Conservation (phyloP, 2,329 filamentous ascomycete species). For the Chrysoporthe deuterocubensis region DNA sequence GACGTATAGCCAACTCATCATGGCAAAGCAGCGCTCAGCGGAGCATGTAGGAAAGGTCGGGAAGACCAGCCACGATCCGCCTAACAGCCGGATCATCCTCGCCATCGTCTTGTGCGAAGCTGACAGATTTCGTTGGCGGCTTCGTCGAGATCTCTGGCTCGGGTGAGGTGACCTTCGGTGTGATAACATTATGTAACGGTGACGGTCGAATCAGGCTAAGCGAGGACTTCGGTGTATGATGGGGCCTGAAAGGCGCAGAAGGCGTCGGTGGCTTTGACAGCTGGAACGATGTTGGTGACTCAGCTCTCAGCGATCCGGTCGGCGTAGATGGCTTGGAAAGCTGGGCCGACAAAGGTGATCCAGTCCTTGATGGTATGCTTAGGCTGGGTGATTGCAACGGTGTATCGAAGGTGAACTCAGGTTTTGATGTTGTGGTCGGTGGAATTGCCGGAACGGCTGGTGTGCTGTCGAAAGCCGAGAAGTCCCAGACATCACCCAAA, state of each 20-base stretch:
- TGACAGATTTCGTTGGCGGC: conserved; percentile 7
- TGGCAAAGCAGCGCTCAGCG: conserved; percentile 29
- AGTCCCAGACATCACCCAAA: conserved; percentile 22
- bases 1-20: neutral
- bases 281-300: conserved; percentile 16
- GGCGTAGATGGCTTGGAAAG: conserved; percentile 12
- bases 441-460: conserved; percentile 18
- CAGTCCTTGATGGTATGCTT: conserved; percentile 19
- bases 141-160: conserved; percentile 11
- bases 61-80: conserved; percentile 35
- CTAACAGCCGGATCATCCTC: conserved; percentile 29
- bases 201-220: conserved; percentile 24
- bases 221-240: conserved; percentile 23
- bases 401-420: conserved; percentile 26
- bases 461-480: conserved; percentile 26
- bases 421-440: conserved; percentile 26
- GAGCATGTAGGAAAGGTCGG: conserved; percentile 43
- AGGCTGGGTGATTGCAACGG: conserved; percentile 23
- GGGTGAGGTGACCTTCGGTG: conserved; percentile 16
- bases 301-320: conserved; percentile 4
- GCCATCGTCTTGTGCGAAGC: conserved; percentile 15
- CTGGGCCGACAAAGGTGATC: conserved; percentile 10
- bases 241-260: conserved; percentile 5
- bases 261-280: conserved; percentile 13
- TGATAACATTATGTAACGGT: conserved; percentile 22